A percentile compares a stretch with the other conserved stretches of the same genome.
phyloP scores from a whole-genome alignment of 768 basidiomycete genomes.

The Butyriboletus loyo region DNA sequence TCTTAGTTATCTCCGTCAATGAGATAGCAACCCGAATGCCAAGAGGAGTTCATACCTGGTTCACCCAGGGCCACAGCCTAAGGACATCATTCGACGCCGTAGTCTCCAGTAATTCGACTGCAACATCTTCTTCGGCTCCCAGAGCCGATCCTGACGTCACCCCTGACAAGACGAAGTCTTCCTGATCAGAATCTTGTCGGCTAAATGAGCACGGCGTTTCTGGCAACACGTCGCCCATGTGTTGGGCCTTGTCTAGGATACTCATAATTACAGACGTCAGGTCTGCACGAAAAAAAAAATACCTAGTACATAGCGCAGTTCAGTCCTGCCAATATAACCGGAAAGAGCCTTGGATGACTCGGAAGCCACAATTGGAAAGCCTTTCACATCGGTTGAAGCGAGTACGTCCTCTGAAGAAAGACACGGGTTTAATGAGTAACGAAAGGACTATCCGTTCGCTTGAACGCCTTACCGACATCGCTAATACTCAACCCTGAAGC shows the following conservation, averaged over 20 bases:
- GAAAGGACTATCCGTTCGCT: neutral
- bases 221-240: conserved; percentile 54
- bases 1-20: conserved; percentile 45
- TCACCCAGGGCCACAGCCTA: conserved; percentile 88
- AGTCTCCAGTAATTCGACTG: conserved; percentile 60
- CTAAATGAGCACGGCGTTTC: conserved; percentile 76
- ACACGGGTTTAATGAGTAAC: conserved; percentile 6
- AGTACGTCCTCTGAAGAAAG: conserved; percentile 62
- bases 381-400: conserved; percentile 73
- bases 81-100: conserved; percentile 56
- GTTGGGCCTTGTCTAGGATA: conserved; percentile 64
- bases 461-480: conserved; percentile 65
- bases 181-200: conserved; percentile 45
- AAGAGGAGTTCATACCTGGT: conserved; percentile 57
- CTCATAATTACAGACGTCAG: neutral
- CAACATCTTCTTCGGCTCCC: conserved; percentile 66
- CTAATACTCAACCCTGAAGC: conserved; percentile 73
- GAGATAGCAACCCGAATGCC: neutral
- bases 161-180: conserved; percentile 45
- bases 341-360: conserved; percentile 58
- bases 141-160: conserved; percentile 47
- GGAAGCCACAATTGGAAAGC: conserved; percentile 83
- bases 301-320: conserved; percentile 87
- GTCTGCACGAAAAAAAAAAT: conserved; percentile 5
- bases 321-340: conserved; percentile 87